Percentiles rank a stretch among this genome's conserved stretches.
Conservation (phyloP, 2,329 filamentous ascomycete genomes). For the Lachnum nothofagi region DNA sequence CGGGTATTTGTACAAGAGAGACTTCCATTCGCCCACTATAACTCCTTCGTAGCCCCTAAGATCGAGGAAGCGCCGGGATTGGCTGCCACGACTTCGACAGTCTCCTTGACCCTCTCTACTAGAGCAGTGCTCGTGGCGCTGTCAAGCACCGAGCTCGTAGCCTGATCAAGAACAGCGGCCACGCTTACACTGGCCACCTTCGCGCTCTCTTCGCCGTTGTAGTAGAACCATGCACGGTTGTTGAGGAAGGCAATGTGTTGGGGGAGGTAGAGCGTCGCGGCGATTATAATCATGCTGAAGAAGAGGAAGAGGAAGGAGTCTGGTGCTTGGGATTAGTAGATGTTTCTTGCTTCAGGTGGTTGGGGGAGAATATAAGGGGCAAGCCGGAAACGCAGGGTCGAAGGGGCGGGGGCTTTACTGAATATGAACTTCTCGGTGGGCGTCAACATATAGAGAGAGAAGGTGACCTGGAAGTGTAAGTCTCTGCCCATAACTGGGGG, state of each 20-base stretch:
- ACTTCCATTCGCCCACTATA: slow-evolving; percentile 15
- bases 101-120: slow-evolving; percentile 25
- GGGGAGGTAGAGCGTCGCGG: slow-evolving; percentile 85
- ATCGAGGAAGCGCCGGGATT: slow-evolving; percentile 13
- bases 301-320: slow-evolving; percentile 91
- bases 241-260: slow-evolving; percentile 80
- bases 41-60: slow-evolving; percentile 23
- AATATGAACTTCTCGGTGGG: slow-evolving; percentile 95
- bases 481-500: background rate
- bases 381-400: background rate
- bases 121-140: slow-evolving; percentile 19
- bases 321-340: slow-evolving; percentile 35
- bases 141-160: slow-evolving; percentile 20
- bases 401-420: slow-evolving; percentile 55
- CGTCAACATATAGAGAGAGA: slow-evolving; percentile 94
- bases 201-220: slow-evolving; percentile 68
- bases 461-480: slow-evolving; percentile 96
- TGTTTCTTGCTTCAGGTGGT: background rate
- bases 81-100: slow-evolving; percentile 15
- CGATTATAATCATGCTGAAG: slow-evolving; percentile 78
- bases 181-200: slow-evolving; percentile 15
- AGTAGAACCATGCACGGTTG: slow-evolving; percentile 89
- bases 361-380: background rate
- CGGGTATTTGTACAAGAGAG: slow-evolving; percentile 4
- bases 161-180: slow-evolving; percentile 22